Evolutionary conservation across 768 basidiomycete species (phyloP).

Genomic region (Auriculariales sp.): DNA sequence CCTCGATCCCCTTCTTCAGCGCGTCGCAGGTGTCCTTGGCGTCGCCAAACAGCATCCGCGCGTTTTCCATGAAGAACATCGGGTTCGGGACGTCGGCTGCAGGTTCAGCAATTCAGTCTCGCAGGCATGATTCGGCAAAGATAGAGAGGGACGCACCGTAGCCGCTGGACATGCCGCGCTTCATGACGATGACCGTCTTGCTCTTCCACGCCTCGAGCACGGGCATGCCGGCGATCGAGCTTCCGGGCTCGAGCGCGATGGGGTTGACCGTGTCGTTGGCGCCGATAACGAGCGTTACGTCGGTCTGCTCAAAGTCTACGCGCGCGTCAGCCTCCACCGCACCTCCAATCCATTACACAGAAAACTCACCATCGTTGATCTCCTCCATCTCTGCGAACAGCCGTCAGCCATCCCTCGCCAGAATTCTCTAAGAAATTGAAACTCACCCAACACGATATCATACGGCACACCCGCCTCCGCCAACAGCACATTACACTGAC

Average conservation of each 20-base stretch:
- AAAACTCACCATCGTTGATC: no score
- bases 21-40: conserved; percentile 83
- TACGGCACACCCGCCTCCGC: conserved; percentile 86
- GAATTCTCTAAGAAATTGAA: neutral
- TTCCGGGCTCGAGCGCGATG: conserved; percentile 74
- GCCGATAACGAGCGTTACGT: conserved; percentile 82
- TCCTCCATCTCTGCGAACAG: conserved; percentile 91
- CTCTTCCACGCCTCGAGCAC: conserved; percentile 89
- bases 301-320: conserved; percentile 76
- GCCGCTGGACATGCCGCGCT: conserved; percentile 77
- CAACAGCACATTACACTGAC: conserved; percentile 83
- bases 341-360: no score
- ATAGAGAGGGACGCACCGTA: conserved; percentile 39
- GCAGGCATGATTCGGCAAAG: neutral
- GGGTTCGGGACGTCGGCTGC: conserved; percentile 84
- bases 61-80: conserved; percentile 84
- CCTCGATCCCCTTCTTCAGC: conserved; percentile 14
- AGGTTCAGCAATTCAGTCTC: conserved; percentile 1
- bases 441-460: conserved; percentile 41
- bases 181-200: conserved; percentile 87
- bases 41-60: conserved; percentile 86
- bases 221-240: conserved; percentile 84
- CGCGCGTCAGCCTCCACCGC: no score
- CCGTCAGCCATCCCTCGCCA: no score
- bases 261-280: conserved; percentile 91